These are phyloP conservation scores for Oryza rufipogon DNA, from an alignment of 176 grass and related monocot species.

Conservation along the genomic window DNA sequence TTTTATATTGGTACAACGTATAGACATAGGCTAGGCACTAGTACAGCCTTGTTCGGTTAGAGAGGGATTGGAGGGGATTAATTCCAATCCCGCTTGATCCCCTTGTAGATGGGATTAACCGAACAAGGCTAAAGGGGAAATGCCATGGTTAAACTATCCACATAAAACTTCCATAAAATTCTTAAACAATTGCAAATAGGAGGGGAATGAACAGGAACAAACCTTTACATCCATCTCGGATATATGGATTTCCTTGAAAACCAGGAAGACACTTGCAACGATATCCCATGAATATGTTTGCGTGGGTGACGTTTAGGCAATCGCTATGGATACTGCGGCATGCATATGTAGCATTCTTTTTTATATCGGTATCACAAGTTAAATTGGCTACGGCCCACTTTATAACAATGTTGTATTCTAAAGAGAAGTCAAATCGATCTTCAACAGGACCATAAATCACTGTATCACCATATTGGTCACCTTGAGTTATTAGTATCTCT, in stretches of 20 bases:
- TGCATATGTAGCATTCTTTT: neutral
- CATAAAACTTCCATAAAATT: too few relatives aligned
- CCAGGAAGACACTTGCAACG: constrained; percentile 33
- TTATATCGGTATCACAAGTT: neutral
- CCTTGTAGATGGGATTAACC: too few relatives aligned
- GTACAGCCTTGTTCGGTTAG: too few relatives aligned
- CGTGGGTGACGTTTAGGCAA: neutral
- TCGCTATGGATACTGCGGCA: neutral
- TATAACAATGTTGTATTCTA: neutral
- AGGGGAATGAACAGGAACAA: neutral
- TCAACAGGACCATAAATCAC: neutral
- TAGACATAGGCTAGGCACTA: too few relatives aligned
- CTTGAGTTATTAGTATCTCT: neutral
- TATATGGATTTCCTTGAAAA: constrained; percentile 49
- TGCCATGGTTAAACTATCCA: too few relatives aligned
- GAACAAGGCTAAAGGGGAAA: too few relatives aligned
- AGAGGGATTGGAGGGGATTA: too few relatives aligned
- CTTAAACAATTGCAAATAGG: neutral
- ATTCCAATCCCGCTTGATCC: too few relatives aligned
- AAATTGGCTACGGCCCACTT: neutral
- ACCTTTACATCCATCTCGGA: constrained; percentile 40
- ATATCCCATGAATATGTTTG: constrained; percentile 26
- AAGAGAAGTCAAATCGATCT: neutral
- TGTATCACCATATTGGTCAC: too few relatives aligned
- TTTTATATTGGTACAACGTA: too few relatives aligned